Base-by-base conservation (phyloP, 768 basidiomycete species). In the Macrolepiota fuliginosa region DNA sequence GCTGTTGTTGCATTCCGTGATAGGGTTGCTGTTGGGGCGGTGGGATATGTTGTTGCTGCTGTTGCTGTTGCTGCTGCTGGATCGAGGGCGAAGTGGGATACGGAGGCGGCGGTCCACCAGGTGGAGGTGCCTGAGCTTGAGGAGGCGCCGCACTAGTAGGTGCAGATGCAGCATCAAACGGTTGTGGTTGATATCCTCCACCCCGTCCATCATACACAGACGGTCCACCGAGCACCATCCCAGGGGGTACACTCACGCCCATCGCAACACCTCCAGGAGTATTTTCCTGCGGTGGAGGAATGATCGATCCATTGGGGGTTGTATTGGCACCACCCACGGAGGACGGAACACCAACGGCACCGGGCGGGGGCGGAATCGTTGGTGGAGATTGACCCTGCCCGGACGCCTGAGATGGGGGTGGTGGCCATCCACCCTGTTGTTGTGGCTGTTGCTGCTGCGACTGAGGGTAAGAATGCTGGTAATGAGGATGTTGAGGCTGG, bases 281-380 rank as follows among this genome's bases (percentile, higher is more conserved):
- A 13, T 61, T 61, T 46, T 24, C 60, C 36, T 61, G 60, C 4
- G 60, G 60, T n/a, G 52, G 53, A 24, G 60, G 60, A 10, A 61
- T 61, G 22, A 61, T 24, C 0, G 52, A 24, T n/a, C 53, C 39
- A 5, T n/a, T 49, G 24, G 22, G 9, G 22, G 19, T 11, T 22
- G 62, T 29, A 15, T 39, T 58, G 4, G 54, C 62, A 17, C 61
- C 55, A 24, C 61, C 55, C 29, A 32, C 29, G 19, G 66, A 46
- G 35, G 69, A 55, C 1, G 67, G 62, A 13, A 61, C 50, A n/a
- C 37, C 50, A 29, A 47, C 58, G 5, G 71, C 67, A 47, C 74
- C 71, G 7, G 71, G 69, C 6, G 79, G 77, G 5, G 77, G 77
- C 0, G 76, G 76, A 55, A 77, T 76, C 11, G 62, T 63, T 5